phyloP scores from a whole-genome alignment of 352 stramenopile species.

The Phytopythium oedochilum region DNA sequence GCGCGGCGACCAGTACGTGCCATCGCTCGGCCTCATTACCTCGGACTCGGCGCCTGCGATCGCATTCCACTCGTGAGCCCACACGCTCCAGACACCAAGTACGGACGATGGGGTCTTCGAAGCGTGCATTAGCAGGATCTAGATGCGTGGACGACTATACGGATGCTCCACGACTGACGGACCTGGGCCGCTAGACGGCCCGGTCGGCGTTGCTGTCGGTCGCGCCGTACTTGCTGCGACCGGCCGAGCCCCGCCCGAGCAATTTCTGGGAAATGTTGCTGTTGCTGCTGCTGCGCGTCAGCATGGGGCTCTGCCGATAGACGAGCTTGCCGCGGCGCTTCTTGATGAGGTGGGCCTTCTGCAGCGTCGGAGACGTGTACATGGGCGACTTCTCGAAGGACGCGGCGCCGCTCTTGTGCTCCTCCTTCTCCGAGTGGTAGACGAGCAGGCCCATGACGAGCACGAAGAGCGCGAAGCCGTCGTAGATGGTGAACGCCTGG shows the following conservation, averaged over 20 bases:
- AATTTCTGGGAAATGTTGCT: slow-evolving; percentile 56
- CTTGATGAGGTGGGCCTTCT: slow-evolving; percentile 82
- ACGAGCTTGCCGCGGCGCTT: slow-evolving; percentile 76
- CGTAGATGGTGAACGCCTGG: slow-evolving; percentile 83
- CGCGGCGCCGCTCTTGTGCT: slow-evolving; percentile 44
- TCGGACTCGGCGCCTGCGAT: background rate
- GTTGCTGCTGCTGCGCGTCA: slow-evolving; percentile 37
- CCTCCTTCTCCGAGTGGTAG: slow-evolving; percentile 87
- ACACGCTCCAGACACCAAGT: background rate
- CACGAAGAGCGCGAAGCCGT: slow-evolving; percentile 85
- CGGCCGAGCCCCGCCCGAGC: slow-evolving; percentile 33
- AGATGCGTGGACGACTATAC: no score
- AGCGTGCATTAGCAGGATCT: background rate
- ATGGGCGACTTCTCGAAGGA: slow-evolving; percentile 84
- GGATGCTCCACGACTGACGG: background rate
- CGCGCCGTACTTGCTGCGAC: slow-evolving; percentile 55
- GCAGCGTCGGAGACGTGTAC: slow-evolving; percentile 78
- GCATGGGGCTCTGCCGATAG: slow-evolving; percentile 81
- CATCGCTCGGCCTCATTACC: slow-evolving; percentile 32
- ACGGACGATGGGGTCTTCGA: background rate
- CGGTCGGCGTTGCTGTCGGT: slow-evolving; percentile 4
- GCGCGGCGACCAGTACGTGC: slow-evolving; percentile 39
- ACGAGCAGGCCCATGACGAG: slow-evolving; percentile 83
- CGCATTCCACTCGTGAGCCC: background rate
- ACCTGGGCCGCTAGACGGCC: background rate